Evolutionary conservation across 1,139 yeast genomes (phyloP).

Genomic region (Saccharomyces hybrid): DNA sequence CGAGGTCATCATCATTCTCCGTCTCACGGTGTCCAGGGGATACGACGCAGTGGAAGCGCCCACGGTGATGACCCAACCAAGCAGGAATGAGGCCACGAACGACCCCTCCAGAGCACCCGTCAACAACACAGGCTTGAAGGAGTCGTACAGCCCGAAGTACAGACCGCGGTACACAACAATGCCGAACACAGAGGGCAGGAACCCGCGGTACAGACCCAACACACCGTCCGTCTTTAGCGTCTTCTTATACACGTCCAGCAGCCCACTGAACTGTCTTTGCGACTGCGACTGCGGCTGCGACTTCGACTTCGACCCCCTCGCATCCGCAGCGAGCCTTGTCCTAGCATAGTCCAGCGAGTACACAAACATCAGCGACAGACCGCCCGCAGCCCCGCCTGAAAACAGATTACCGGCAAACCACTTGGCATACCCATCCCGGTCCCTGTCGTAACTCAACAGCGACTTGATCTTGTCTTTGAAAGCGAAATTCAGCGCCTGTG

Average conservation of each 20-base stretch:
- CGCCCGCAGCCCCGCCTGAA: conserved; percentile 81
- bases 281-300: conserved; percentile 25
- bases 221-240: conserved; percentile 69
- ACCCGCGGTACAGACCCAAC: conserved; percentile 79
- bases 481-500: conserved; percentile 78
- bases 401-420: conserved; percentile 78
- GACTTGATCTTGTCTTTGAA: conserved; percentile 78
- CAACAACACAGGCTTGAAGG: conserved; percentile 66
- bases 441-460: conserved; percentile 68
- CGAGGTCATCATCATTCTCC: conserved; percentile 86
- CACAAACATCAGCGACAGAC: conserved; percentile 64
- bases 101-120: conserved; percentile 65
- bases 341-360: conserved; percentile 79
- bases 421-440: conserved; percentile 49
- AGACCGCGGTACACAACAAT: conserved; percentile 78
- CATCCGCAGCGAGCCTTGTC: conserved; percentile 79
- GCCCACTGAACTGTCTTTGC: conserved; percentile 72
- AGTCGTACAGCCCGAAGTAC: conserved; percentile 75
- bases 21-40: conserved; percentile 77
- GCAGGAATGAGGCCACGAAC: conserved; percentile 65
- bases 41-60: conserved; percentile 74
- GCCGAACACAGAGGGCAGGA: conserved; percentile 76
- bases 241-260: conserved; percentile 69
- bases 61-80: conserved; percentile 75
- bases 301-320: conserved; percentile 37